Evolutionary conservation across 768 basidiomycete species (phyloP), one percentile per base, ranked within the genome.

Genomic region (Lentinus brumalis): DNA sequence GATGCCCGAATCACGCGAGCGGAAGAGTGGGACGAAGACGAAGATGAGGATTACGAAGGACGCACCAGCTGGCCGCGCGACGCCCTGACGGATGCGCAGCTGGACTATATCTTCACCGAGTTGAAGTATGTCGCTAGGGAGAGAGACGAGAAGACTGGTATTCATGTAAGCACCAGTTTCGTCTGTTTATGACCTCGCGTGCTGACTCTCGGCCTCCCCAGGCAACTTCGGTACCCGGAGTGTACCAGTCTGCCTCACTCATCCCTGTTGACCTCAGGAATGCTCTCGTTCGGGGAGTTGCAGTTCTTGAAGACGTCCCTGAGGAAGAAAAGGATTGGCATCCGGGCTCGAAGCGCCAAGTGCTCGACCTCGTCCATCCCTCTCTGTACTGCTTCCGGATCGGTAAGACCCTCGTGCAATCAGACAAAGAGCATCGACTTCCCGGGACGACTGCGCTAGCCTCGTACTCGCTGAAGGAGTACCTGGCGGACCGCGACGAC

Each of bases 321-420:
- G 75, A 73, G 7, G 67, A 66, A 0, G 32, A 69, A 49, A 76
- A 74, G 42, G 80, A 82, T 63, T 82, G 80, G 80, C 80, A 81
- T 63, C 81, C 80, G 8, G 71, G 73, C 2, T 77, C 78, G 1
- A 70, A 80, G 59, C 66, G 71, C 6, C 75, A 75, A 50, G 80
- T 81, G 0, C 74, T 78, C 41, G 79, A 81, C 58, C 70, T 81
- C 31, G 76, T 81, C 1, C 77, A 82, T 53, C 81, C 81, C 40
- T 77, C 79, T 2, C 69, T 80, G 2, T 82, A 74, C 62, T 74
- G 74, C 38, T 58, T 80, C 15, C 26, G 32, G 7, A 49, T 53
- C 40, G 52, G 57, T 31, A 53, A 52, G 56, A 60, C n/a, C n/a
- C 44, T 35, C 45, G 30, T 38, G 10, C 39, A 38, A 21, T 4